Evolutionary conservation across 163 green algal genomes (phyloP).

Genomic region (Scenedesmus sp.): DNA sequence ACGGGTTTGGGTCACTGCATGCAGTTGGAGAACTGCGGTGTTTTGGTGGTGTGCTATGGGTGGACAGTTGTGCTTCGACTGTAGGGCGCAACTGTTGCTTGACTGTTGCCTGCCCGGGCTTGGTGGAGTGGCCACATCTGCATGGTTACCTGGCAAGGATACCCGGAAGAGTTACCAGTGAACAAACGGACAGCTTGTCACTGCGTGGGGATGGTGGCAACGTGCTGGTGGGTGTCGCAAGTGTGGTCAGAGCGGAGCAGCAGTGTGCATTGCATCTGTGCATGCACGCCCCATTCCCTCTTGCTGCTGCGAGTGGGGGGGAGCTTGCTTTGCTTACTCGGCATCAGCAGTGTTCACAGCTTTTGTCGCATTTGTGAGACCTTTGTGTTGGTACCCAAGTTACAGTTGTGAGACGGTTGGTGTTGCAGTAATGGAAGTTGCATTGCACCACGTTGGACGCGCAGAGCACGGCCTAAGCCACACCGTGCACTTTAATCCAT

Average conservation of each 20-base stretch:
- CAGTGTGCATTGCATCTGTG: constrained; percentile 2
- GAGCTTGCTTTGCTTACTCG: neutral
- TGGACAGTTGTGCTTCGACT: neutral
- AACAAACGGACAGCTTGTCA: neutral
- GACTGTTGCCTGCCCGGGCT: neutral
- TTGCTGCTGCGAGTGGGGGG: neutral
- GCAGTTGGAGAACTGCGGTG: neutral
- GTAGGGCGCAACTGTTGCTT: neutral
- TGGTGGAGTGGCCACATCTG: neutral
- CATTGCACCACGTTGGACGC: too few species aligned
- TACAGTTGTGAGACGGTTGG: too few species aligned
- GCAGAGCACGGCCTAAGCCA: neutral
- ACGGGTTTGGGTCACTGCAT: neutral
- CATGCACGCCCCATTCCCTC: neutral
- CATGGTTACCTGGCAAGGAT: neutral
- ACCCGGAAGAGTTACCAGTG: neutral
- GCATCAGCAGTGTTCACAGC: neutral
- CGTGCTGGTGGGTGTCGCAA: neutral
- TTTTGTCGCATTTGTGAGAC: neutral
- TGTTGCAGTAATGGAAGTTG: too few species aligned
- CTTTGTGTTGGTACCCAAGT: too few species aligned
- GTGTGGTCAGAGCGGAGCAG: neutral
- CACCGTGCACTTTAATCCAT: neutral
- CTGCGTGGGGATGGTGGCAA: neutral
- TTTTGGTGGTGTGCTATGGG: neutral